Evolutionary conservation across 345 rosid species (phyloP).

Genomic region (Aquilaria yunnanensis): DNA sequence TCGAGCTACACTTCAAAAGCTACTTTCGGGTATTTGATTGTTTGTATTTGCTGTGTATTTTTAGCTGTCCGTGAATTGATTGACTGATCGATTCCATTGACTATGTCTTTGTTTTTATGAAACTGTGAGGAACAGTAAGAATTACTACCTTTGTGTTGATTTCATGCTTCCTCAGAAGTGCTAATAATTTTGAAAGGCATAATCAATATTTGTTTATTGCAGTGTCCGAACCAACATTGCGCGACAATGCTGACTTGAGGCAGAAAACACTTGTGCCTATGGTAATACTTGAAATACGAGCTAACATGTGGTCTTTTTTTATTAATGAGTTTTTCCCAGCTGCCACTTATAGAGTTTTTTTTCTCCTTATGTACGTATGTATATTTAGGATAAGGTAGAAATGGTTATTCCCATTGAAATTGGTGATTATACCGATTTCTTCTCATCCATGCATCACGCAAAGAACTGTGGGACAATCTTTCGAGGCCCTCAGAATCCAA

Average conservation of each 20-base stretch:
- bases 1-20: conserved; percentile 71
- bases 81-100: too few species aligned
- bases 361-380: conserved; percentile 10
- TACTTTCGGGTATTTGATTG: conserved; percentile 56
- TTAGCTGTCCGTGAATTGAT: too few species aligned
- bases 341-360: neutral
- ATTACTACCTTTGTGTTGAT: too few species aligned
- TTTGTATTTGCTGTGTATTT: neutral
- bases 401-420: conserved; percentile 81
- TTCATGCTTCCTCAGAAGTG: neutral
- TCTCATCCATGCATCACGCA: conserved; percentile 88
- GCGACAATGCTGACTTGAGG: conserved; percentile 64
- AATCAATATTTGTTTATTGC: conserved; percentile 19
- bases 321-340: neutral
- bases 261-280: conserved; percentile 54
- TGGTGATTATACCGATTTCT: conserved; percentile 97
- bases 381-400: conserved; percentile 60
- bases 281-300: conserved; percentile 29
- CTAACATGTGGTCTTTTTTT: conserved; percentile 4
- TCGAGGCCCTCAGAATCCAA: conserved; percentile 78
- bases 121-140: too few species aligned
- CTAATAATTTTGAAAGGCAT: neutral
- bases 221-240: conserved; percentile 62
- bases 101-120: too few species aligned
- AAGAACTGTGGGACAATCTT: conserved; percentile 89